These are phyloP conservation scores for Earliella scabrosa DNA, from an alignment of 1,284 basidiomycete genomes.

Conservation along the genomic window DNA sequence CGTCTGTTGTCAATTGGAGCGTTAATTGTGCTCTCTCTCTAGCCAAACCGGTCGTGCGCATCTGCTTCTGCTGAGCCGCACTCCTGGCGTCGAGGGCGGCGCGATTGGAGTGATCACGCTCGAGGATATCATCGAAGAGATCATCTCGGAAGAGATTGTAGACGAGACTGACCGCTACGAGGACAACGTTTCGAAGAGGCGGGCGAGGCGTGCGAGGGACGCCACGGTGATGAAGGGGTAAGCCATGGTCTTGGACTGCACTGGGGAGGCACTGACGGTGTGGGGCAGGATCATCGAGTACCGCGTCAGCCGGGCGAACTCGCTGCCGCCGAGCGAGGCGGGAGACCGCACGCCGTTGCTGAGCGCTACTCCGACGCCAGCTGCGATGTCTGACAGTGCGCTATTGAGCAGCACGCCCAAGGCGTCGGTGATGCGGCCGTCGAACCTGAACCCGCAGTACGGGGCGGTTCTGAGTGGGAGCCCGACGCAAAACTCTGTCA, in stretches of 20 bases:
- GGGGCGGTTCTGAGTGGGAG: slow-evolving; percentile 20
- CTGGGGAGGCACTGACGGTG: not conserved
- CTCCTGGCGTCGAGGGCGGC: slow-evolving; percentile 81
- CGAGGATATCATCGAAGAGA: slow-evolving; percentile 86
- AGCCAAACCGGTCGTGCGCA: slow-evolving; percentile 97
- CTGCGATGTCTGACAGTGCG: slow-evolving; percentile 5
- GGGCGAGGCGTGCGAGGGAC: slow-evolving; percentile 72
- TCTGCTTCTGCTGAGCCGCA: slow-evolving; percentile 84
- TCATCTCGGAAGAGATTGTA: slow-evolving; percentile 87
- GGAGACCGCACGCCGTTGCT: slow-evolving; percentile 31
- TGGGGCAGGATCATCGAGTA: slow-evolving; percentile 33
- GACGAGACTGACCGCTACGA: slow-evolving; percentile 91
- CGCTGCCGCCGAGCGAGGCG: slow-evolving; percentile 9
- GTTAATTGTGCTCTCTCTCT: slow-evolving; percentile 10
- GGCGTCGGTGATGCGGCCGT: not conserved
- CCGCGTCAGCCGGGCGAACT: slow-evolving; percentile 26
- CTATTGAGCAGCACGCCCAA: not conserved
- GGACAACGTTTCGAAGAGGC: slow-evolving; percentile 80
- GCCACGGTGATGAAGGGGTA: slow-evolving; percentile 84
- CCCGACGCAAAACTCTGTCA: not conserved
- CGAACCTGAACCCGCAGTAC: slow-evolving; percentile 18
- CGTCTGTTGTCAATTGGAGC: not conserved
- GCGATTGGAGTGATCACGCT: slow-evolving; percentile 84
- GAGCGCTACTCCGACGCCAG: slow-evolving; percentile 11
- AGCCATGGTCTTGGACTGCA: slow-evolving; percentile 20